Evolutionary conservation across 805 yeast species (phyloP).

Genomic region (Tetrapisispora iriomotensis): DNA sequence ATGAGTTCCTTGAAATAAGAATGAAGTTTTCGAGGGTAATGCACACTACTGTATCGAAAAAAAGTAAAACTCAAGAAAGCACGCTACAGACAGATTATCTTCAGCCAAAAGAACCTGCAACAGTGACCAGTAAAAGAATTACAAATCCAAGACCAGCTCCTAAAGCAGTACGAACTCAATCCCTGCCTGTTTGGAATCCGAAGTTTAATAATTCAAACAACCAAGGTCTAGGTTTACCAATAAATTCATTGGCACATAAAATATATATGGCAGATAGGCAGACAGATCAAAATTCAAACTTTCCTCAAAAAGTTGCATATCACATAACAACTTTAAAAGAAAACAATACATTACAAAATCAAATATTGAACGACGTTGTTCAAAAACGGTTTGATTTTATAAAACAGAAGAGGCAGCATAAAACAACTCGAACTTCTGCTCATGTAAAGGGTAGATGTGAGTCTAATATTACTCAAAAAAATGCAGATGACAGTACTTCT

Average conservation of each 20-base stretch:
- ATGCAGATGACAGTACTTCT: too few species aligned
- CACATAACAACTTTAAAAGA: slow-evolving; percentile 4
- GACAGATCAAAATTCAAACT: slow-evolving; percentile 9
- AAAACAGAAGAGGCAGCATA: slow-evolving; percentile 16
- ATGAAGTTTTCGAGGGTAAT: slow-evolving; percentile 23
- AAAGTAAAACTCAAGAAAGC: background rate
- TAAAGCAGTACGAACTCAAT: slow-evolving; percentile 37
- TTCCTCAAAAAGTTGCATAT: background rate
- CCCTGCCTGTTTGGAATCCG: slow-evolving; percentile 32
- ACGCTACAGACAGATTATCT: background rate
- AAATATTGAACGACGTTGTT: slow-evolving; percentile 21
- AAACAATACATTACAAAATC: slow-evolving; percentile 12
- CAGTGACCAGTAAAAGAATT: slow-evolving; percentile 18
- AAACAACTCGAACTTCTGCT: too few species aligned
- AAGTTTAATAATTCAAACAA: slow-evolving; percentile 8
- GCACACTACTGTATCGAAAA: background rate
- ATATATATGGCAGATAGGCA: slow-evolving; percentile 27
- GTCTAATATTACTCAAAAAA: too few species aligned
- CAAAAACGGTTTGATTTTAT: slow-evolving; percentile 28
- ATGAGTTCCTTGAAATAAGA: slow-evolving; percentile 26
- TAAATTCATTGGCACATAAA: slow-evolving; percentile 27
- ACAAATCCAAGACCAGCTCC: slow-evolving; percentile 39
- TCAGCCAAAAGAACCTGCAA: background rate
- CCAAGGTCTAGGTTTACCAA: slow-evolving; percentile 10
- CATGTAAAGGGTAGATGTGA: too few species aligned